phyloP scores from a whole-genome alignment of 805 yeast species.

The Gaillardinia entomophila region DNA sequence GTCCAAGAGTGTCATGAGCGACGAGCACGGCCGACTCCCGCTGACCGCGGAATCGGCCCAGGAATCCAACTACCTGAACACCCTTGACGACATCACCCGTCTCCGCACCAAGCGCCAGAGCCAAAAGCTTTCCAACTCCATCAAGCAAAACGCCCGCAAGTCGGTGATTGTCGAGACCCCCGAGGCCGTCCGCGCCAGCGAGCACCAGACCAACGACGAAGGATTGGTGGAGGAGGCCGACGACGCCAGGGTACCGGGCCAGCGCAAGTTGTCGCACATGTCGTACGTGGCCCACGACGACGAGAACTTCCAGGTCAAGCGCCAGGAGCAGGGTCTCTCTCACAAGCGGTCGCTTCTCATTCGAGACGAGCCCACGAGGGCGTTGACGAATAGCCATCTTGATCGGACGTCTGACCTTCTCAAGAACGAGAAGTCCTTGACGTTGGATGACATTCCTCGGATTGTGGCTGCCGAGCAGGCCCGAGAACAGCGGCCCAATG shows the following conservation, averaged over 20 bases:
- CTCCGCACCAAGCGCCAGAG: slow-evolving; percentile 69
- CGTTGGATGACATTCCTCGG: slow-evolving; percentile 93
- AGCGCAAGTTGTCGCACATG: slow-evolving; percentile 16
- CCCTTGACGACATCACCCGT: slow-evolving; percentile 71
- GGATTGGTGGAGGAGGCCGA: slow-evolving; percentile 10
- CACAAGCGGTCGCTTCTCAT: slow-evolving; percentile 22
- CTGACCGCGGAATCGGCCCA: slow-evolving; percentile 7
- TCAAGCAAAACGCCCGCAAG: slow-evolving; percentile 57
- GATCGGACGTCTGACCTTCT: slow-evolving; percentile 66
- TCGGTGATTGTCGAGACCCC: slow-evolving; percentile 66
- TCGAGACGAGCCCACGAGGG: slow-evolving; percentile 33
- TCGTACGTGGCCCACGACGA: slow-evolving; percentile 22
- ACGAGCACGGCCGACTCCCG: slow-evolving; percentile 1
- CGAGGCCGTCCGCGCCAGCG: slow-evolving; percentile 35
- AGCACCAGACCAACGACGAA: slow-evolving; percentile 16
- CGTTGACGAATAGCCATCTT: slow-evolving; percentile 30
- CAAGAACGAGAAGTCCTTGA: slow-evolving; percentile 76
- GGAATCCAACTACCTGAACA: slow-evolving; percentile 56
- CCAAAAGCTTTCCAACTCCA: slow-evolving; percentile 47
- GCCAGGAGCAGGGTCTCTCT: slow-evolving; percentile 4
- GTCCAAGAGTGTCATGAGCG: slow-evolving; percentile 53
- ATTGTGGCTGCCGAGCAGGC: slow-evolving; percentile 98
- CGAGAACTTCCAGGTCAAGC: slow-evolving; percentile 19
- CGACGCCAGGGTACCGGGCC: slow-evolving; percentile 4
- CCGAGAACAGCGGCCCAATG: slow-evolving; percentile 86